Conservation (phyloP, 202 grass and related monocot species). For the Tripidium arundinaceum region DNA sequence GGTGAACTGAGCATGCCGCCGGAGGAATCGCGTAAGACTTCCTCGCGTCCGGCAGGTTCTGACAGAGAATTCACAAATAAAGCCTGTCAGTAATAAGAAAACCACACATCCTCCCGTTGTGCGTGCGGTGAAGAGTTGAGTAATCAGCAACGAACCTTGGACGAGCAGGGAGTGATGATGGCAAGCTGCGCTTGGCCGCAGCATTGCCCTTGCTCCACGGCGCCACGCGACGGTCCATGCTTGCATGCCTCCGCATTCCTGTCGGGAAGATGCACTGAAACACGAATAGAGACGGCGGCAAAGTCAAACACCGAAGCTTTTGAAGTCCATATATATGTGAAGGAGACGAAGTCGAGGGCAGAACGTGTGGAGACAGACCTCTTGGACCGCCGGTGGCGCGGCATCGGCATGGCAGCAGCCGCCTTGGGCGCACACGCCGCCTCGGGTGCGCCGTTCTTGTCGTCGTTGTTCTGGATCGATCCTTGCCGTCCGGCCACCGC, state of each 20-base stretch:
- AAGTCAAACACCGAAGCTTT: background rate
- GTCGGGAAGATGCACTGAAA: constrained; percentile 51
- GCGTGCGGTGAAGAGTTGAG: background rate
- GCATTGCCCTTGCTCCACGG: constrained; percentile 13
- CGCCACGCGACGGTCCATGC: constrained; percentile 21
- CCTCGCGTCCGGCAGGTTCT: constrained; percentile 33
- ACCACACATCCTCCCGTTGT: background rate
- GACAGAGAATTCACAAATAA: constrained; percentile 11
- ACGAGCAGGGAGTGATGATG: background rate
- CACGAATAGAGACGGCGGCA: background rate
- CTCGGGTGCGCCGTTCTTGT: background rate
- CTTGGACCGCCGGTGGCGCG: constrained; percentile 53
- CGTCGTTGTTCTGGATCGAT: background rate
- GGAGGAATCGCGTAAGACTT: constrained; percentile 8
- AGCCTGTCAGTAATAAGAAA: background rate
- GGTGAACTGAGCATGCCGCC: constrained; percentile 19
- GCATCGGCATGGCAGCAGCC: background rate
- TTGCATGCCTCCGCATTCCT: constrained; percentile 41
- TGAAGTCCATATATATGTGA: background rate
- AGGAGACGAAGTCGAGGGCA: background rate
- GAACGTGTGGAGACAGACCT: constrained; percentile 21
- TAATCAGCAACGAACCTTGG: background rate
- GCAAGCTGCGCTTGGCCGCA: constrained; percentile 18
- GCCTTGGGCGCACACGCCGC: background rate
- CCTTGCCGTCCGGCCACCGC: background rate